Base-by-base conservation (phyloP, 2,329 filamentous ascomycete genomes). In the Peltaster fructicola region DNA sequence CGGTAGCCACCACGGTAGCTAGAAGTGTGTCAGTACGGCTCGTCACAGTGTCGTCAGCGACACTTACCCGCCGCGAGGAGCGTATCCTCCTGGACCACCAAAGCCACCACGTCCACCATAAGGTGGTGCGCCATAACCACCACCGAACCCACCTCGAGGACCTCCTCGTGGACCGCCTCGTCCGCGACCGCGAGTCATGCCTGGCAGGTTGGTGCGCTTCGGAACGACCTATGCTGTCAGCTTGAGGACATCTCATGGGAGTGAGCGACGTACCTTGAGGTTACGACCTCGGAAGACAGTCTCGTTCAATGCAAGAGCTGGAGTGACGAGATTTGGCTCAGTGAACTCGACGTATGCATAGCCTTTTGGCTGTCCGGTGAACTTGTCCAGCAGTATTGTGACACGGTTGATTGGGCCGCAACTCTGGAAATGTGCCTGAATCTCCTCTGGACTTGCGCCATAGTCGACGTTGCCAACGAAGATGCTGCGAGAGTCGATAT, bases 401-500 rank as follows among this genome's bases (percentile, higher is more conserved):
- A 98, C 88, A 32, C 88, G 76, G 55, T 98, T 98, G 62, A 98
- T 98, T 39, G 78, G 81, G 32, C 88, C 88, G 44, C 82, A 91
- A 61, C 74, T 90, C 61, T 92, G 82, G 59, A 98, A 98, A 49
- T 98, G 88, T 31, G 82, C 80, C 60, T 98, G 88, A 31, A 98
- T 88, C 59, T 98, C 88, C 56, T 98, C 88, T 3, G 88, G 88
- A 14, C 82, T 90, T 12, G 85, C 84, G 34, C 80, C 84, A 54
- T 98, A 98, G 56, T 98, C 88, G 38, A 98, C 88, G 43, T 98
- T 98, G 39, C 88, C 88, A 21, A 98, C 88, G 51, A 98, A 98
- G 53, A 98, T 82, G 56, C 82, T 93, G 44, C 88, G 74, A 38
- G 74, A 74, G 55, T 98, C 88, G 31, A 98, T 73, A 39, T 93